Evolutionary conservation across 2,329 filamentous ascomycete species (phyloP), one percentile per base, ranked within the genome.

Genomic region (Verticillium nonalfalfae): DNA sequence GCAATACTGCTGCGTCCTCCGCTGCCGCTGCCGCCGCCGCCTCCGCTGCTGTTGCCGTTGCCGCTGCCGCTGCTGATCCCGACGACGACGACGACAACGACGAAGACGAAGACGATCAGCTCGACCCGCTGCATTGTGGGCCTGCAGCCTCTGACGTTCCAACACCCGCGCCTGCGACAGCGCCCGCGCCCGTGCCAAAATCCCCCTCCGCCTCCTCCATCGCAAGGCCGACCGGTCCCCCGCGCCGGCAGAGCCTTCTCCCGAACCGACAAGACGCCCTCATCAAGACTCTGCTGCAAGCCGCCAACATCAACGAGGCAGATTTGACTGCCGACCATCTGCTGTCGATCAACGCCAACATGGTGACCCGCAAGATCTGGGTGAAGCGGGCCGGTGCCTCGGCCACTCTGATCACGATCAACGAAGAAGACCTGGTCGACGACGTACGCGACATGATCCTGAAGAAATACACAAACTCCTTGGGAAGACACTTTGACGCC

Each of bases 391-490:
- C 90, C 21, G 85, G 89, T 66, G 90, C 88, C 62, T 97, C 94
- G 61, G 87, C 94, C 45, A 99, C 95, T 14, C 81, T 95, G 69
- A 89, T 99, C 60, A 87, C 89, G 63, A 90, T 96, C 69, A 83
- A 86, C 68, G 90, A 96, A 70, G 92, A 96, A 69, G 93, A 97
- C 71, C 78, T 98, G 68, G 93, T 98, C 61, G 95, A 99, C 74
- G 94, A 97, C 75, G 89, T 97, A 64, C 90, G 94, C 68, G 95
- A 97, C 68, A 86, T 92, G 81, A 95, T 98, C 61, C 79, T 98
- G 68, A 87, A 86, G 70, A 98, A 98, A 79, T 99, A 98, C 74
- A 87, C 88, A 68, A 98, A 99, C 76, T 96, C 93, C 14, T 81
- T 99, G 33, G 94, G 94, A 58, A 88, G 88, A 68, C 90, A 85